Conservation (phyloP, 2,329 filamentous ascomycete genomes). For the Ceratocystis lukuohia region DNA sequence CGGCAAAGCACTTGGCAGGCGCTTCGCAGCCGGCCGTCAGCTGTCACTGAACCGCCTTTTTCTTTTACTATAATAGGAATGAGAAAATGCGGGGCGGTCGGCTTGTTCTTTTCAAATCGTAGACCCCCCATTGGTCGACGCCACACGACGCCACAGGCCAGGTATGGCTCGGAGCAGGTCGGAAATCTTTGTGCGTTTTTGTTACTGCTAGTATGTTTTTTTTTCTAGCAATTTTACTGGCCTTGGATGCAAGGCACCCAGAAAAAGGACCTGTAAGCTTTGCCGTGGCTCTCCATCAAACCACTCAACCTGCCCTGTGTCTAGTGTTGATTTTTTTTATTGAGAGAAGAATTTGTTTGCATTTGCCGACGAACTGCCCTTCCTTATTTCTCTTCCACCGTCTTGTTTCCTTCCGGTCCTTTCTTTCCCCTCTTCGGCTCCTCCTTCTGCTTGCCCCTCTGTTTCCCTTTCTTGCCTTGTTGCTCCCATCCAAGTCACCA, state of each 20-base stretch:
- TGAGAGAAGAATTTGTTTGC: constrained; percentile 15
- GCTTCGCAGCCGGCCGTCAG: not conserved
- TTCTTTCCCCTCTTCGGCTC: constrained; percentile 2
- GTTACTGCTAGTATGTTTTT: constrained; percentile 11
- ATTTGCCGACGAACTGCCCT: constrained; percentile 1
- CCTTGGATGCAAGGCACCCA: constrained; percentile 32
- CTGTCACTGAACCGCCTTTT: not conserved
- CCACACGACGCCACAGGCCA: constrained; percentile 18
- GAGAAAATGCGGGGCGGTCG: constrained; percentile 22
- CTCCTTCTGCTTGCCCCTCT: constrained; percentile 16
- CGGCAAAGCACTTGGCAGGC: no score
- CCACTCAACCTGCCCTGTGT: constrained; percentile 32
- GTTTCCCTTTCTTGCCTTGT: constrained; percentile 19
- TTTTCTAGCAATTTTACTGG: constrained; percentile 19
- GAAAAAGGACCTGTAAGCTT: constrained; percentile 34
- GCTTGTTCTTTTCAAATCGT: constrained; percentile 19
- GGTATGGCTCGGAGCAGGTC: constrained; percentile 30
- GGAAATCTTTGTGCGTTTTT: constrained; percentile 25
- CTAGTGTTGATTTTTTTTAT: constrained; percentile 23
- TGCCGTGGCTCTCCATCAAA: constrained; percentile 35
- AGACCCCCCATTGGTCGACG: constrained; percentile 27
- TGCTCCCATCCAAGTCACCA: constrained; percentile 11
- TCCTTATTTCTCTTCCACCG: constrained; percentile 6
- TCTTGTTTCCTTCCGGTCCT: constrained; percentile 9
- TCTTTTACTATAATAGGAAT: not conserved